Evolutionary conservation across 352 stramenopile genomes (phyloP).

Genomic region (Pythium phragmitis): DNA sequence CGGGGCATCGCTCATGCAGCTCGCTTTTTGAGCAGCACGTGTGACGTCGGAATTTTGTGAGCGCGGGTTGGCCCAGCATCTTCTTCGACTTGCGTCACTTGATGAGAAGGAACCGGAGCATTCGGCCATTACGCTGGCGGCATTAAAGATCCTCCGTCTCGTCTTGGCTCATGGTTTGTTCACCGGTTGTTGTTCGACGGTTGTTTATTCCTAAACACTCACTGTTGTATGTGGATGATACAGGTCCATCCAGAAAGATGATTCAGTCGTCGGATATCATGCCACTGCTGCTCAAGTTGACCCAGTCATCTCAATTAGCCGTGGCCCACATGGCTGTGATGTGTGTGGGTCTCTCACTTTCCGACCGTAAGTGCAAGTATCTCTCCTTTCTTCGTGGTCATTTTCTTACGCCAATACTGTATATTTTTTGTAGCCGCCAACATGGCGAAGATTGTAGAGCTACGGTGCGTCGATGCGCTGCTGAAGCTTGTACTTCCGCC

Average conservation of each 20-base stretch:
- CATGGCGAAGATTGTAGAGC: conserved; percentile 44
- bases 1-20: not conserved
- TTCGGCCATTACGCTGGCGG: conserved; percentile 32
- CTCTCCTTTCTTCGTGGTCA: not conserved
- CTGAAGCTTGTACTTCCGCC: conserved; percentile 44
- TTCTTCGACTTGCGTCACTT: conserved; percentile 33
- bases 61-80: conserved; percentile 38
- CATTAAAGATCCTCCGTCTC: conserved; percentile 55
- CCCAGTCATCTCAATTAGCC: conserved; percentile 33
- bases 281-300: conserved; percentile 40
- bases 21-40: conserved; percentile 24
- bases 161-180: conserved; percentile 45
- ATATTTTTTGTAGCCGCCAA: conserved; percentile 40
- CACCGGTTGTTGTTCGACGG: not conserved
- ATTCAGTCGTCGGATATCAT: conserved; percentile 40
- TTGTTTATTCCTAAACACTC: not conserved
- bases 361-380: conserved; percentile 37
- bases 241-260: conserved; percentile 28
- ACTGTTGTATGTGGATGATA: not conserved
- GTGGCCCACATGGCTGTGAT: conserved; percentile 52
- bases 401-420: not conserved
- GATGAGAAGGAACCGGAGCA: conserved; percentile 27
- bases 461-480: conserved; percentile 57
- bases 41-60: conserved; percentile 47
- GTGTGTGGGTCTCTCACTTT: conserved; percentile 55